Base-by-base conservation (phyloP, 2,329 filamentous ascomycete species). In the Claviceps humidiphila region DNA sequence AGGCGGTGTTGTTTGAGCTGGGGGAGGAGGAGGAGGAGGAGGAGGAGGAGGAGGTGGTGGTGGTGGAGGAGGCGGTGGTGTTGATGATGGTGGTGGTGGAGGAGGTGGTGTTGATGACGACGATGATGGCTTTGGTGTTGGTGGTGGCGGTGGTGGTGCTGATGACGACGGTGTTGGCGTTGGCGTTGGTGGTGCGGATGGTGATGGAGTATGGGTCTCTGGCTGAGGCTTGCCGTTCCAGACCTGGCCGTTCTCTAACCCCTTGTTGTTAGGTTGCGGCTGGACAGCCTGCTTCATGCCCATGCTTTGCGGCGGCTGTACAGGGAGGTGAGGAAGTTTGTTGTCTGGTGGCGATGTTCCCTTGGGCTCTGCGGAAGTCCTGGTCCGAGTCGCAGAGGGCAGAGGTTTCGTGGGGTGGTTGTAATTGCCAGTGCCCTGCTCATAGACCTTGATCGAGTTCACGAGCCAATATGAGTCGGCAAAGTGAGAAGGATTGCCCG, bases 391-490 rank as follows among this genome's bases (percentile, higher is more conserved):
- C 45, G 46, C 24, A 22, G 51, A 42, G 1, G 51, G 48, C 14
- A 40, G 43, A 11, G 52, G 37, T 8, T 37, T 38, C 9, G 30
- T 26, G 17, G 37, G 39, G 16, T 44, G 30, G 39, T 22, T 22
- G 9, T 37, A 39, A 9, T 40, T 42, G 14, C 48, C 52, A 22
- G 54, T 7, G 14, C 48, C 41, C 51, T 61, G 55, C 51, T 60
- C 53, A 55, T 77, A 89, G 14, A 88, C 78, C 68, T 79, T 81
- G 61, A 89, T 71, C 39, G 76, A 81, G 63, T 85, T 86, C 68
- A 95, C 76, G 54, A 79, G 68, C 86, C 88, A 95, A 71, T 84
- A 94, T 1, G 86, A 78, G 24, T 90, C 76, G 20, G 68, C 63
- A 65, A 93, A 95, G 13, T 75, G 85, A 8, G 67, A 61, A 0